Conservation (phyloP, 805 yeast genomes). For the Yamadazyma olivae region DNA sequence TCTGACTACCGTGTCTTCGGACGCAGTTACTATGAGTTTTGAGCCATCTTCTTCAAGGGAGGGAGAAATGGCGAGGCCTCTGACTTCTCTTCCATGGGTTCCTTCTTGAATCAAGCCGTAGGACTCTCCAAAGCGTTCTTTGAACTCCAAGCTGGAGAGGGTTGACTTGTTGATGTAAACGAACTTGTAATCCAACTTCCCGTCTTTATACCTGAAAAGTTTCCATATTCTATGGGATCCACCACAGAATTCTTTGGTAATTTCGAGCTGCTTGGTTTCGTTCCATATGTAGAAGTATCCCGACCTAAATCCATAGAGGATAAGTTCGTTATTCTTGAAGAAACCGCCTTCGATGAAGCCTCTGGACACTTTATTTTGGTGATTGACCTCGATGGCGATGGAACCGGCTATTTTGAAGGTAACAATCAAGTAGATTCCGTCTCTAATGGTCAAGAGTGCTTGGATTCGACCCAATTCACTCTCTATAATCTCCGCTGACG, state of each 20-base stretch:
- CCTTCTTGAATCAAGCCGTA: slow-evolving; percentile 49
- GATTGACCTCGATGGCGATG: slow-evolving; percentile 22
- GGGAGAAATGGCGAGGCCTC: slow-evolving; percentile 63
- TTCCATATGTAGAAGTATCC: slow-evolving; percentile 78
- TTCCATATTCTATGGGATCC: slow-evolving; percentile 90
- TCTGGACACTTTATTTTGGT: slow-evolving; percentile 61
- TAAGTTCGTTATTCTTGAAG: slow-evolving; percentile 35
- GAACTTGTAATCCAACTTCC: slow-evolving; percentile 38
- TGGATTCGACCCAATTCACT: slow-evolving; percentile 14
- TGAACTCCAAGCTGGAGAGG: slow-evolving; percentile 34
- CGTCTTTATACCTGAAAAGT: slow-evolving; percentile 25
- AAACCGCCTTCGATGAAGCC: slow-evolving; percentile 82
- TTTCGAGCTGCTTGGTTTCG: slow-evolving; percentile 70
- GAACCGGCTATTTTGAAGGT: slow-evolving; percentile 19
- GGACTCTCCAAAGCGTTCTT: slow-evolving; percentile 15
- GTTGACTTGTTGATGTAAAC: slow-evolving; percentile 55
- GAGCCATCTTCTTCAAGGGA: slow-evolving; percentile 22
- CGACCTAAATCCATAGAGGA: slow-evolving; percentile 81
- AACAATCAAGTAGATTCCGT: slow-evolving; percentile 56
- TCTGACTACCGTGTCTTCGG: slow-evolving; percentile 83
- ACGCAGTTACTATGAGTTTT: slow-evolving; percentile 63
- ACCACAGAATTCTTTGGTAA: slow-evolving; percentile 74
- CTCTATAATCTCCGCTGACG: slow-evolving; percentile 45
- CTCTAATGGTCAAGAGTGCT: slow-evolving; percentile 55
- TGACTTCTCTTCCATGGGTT: slow-evolving; percentile 87